phyloP scores from a whole-genome alignment of 371 early-diverging fungal species.

The Zychaea mexicana region DNA sequence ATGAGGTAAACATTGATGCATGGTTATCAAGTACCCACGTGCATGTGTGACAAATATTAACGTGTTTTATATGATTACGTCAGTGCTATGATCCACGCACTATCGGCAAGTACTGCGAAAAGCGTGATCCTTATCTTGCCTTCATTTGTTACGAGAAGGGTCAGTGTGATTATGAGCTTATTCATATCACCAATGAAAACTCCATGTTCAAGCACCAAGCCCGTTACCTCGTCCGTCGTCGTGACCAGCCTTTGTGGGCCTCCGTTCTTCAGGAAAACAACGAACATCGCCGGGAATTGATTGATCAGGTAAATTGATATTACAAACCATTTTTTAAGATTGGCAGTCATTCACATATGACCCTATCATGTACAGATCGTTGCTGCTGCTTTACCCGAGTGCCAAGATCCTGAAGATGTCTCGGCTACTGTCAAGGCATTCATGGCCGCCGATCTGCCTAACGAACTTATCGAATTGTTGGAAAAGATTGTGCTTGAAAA shows the following conservation, averaged over 20 bases:
- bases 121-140: conserved; percentile 96
- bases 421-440: conserved; percentile 97
- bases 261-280: conserved; percentile 81
- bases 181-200: conserved; percentile 94
- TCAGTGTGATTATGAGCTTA: conserved; percentile 90
- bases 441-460: conserved; percentile 94
- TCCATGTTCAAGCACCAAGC: conserved; percentile 99
- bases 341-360: too few relatives aligned
- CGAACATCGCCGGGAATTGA: conserved; percentile 82
- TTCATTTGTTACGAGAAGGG: conserved; percentile 95
- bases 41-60: too few relatives aligned
- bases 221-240: conserved; percentile 90
- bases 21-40: too few relatives aligned
- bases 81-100: conserved; percentile 85
- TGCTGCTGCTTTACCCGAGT: conserved; percentile 89
- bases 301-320: conserved; percentile 96
- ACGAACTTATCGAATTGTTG: conserved; percentile 93
- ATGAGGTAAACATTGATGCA: conserved; percentile 52
- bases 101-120: conserved; percentile 97
- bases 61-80: conserved; percentile 2
- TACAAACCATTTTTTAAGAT: too few relatives aligned
- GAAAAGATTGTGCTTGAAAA: conserved; percentile 95
- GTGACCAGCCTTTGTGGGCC: conserved; percentile 86
- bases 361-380: conserved; percentile 43
- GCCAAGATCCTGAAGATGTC: conserved; percentile 95